phyloP scores from a whole-genome alignment of 306 rosid genomes.

The Clitoria ternatea region DNA sequence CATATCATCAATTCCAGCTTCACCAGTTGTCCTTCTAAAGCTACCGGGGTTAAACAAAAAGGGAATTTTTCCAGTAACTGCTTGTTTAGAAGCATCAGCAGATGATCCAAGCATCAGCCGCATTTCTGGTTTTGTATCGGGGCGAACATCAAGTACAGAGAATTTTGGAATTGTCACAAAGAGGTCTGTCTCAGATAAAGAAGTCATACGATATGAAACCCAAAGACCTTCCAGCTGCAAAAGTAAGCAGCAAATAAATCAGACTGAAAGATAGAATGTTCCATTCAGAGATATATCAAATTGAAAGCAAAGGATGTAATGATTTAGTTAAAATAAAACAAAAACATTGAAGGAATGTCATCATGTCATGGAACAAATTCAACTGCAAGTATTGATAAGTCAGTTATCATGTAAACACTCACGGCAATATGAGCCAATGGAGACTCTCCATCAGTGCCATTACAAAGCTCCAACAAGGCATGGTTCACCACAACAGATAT shows the following conservation, averaged over 20 bases:
- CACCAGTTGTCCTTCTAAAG: constrained; percentile 43
- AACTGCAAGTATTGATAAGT: neutral
- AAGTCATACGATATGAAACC: constrained; percentile 94
- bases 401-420: constrained; percentile 35
- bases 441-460: constrained; percentile 64
- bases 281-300: constrained; percentile 14
- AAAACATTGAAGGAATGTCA: neutral
- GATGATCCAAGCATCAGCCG: constrained; percentile 98
- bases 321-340: neutral
- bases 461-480: constrained; percentile 85
- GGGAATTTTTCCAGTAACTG: constrained; percentile 57
- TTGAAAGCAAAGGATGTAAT: neutral
- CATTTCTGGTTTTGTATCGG: constrained; percentile 91
- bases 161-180: constrained; percentile 87
- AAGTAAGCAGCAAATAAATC: constrained; percentile 14
- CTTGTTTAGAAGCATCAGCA: constrained; percentile 67
- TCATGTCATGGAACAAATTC: neutral
- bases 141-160: constrained; percentile 79
- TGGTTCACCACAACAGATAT: constrained; percentile 63
- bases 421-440: constrained; percentile 89
- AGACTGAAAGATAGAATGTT: constrained; percentile 7
- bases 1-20: constrained; percentile 46
- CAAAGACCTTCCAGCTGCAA: constrained; percentile 95
- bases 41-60: constrained; percentile 39
- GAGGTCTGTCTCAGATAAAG: constrained; percentile 81